Evolutionary conservation across 768 basidiomycete genomes (phyloP).

Genomic region (Boletus pseudopeckii): DNA sequence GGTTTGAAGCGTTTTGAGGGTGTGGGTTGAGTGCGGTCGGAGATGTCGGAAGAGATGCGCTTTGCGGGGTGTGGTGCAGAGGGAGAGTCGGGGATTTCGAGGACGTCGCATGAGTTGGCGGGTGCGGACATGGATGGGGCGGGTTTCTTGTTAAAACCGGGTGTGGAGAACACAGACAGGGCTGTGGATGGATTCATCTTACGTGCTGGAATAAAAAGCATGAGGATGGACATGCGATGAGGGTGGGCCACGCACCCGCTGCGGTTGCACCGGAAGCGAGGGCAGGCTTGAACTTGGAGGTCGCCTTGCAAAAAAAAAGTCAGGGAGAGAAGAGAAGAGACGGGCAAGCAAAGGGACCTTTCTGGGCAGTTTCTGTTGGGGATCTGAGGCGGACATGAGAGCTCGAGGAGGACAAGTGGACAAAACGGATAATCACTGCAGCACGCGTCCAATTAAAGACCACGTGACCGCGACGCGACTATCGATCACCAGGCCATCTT

Average conservation of each 20-base stretch:
- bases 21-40: constrained; percentile 3
- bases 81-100: constrained; percentile 17
- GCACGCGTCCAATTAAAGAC: constrained; percentile 6
- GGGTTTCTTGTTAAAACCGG: constrained; percentile 37
- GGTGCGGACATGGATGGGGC: constrained; percentile 9
- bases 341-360: constrained; percentile 2
- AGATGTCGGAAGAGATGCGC: constrained; percentile 27
- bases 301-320: not conserved
- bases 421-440: constrained; percentile 7
- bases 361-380: not conserved
- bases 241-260: constrained; percentile 4
- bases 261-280: constrained; percentile 6
- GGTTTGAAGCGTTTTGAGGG: constrained; percentile 34
- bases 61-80: constrained; percentile 23
- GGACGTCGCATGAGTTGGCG: constrained; percentile 1
- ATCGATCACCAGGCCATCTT: not conserved
- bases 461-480: constrained; percentile 31
- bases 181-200: constrained; percentile 8
- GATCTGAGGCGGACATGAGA: constrained; percentile 4
- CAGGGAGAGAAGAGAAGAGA: not conserved
- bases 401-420: not conserved
- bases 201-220: constrained; percentile 18
- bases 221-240: constrained; percentile 4
- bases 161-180: constrained; percentile 44
- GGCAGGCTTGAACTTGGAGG: constrained; percentile 48